phyloP scores from a whole-genome alignment of 164 flowering plant species.

The Santalum album region DNA sequence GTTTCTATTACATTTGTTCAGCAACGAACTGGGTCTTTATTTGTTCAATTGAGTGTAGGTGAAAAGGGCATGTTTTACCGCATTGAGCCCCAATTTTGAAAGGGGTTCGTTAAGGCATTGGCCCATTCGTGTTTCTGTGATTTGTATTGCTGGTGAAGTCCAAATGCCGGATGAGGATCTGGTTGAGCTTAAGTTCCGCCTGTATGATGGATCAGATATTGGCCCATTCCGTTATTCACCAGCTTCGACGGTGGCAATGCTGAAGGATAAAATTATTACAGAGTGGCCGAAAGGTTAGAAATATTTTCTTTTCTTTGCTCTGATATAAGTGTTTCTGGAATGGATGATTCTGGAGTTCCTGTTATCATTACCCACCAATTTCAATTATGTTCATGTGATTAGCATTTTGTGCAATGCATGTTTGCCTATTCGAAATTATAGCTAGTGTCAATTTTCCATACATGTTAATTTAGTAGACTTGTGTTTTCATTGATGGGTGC shows the following conservation, averaged over 20 bases:
- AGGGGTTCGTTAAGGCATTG: background rate
- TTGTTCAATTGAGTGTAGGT: background rate
- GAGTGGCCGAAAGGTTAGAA: background rate
- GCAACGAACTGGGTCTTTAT: background rate
- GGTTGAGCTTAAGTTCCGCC: conserved; percentile 1
- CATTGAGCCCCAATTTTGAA: background rate
- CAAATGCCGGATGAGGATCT: conserved; percentile 1
- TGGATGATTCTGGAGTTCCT: too few species aligned
- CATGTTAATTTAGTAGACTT: too few species aligned
- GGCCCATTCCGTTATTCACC: conserved; percentile 1
- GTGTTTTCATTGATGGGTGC: too few species aligned
- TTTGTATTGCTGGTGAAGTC: background rate
- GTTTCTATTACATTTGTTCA: too few species aligned
- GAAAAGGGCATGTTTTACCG: background rate
- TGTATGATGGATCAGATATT: background rate
- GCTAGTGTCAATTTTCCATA: too few species aligned
- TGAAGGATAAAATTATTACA: background rate
- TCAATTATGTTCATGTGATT: too few species aligned
- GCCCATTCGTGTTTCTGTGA: background rate
- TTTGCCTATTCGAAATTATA: too few species aligned
- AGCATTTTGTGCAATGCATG: too few species aligned
- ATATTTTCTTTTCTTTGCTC: background rate
- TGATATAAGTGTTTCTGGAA: too few species aligned
- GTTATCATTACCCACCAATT: too few species aligned
- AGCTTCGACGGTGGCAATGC: background rate